These are phyloP conservation scores for Dioscorea zingiberensis DNA, from an alignment of 106 monocot genomes.

Conservation along the genomic window DNA sequence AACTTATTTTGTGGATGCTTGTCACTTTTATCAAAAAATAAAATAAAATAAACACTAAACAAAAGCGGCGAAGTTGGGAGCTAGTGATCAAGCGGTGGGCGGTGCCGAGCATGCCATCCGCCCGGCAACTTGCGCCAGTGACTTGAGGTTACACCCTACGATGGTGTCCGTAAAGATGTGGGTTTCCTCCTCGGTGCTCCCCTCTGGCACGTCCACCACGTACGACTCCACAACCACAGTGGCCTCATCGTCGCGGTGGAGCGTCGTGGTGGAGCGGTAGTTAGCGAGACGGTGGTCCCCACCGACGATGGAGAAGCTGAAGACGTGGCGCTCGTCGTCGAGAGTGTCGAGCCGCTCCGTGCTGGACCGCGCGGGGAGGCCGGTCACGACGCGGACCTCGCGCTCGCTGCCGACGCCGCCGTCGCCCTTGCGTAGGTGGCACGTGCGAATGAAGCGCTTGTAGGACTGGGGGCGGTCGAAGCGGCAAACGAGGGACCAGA, in stretches of 20 bases:
- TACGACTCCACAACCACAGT: constrained; percentile 54
- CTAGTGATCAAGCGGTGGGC: no score
- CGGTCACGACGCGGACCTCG: neutral
- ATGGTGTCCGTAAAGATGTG: constrained; percentile 46
- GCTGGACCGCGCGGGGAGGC: neutral
- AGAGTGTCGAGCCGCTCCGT: constrained; percentile 3
- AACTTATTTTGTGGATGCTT: no score
- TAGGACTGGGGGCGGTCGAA: neutral
- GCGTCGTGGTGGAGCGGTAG: constrained; percentile 31
- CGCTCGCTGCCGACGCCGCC: constrained; percentile 3
- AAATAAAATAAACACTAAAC: neutral
- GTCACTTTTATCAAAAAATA: no score
- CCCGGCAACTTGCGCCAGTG: constrained; percentile 30
- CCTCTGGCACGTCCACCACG: constrained; percentile 49
- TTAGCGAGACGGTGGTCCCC: constrained; percentile 30
- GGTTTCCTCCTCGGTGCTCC: constrained; percentile 51
- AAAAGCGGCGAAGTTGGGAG: no score
- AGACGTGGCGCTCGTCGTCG: constrained; percentile 2
- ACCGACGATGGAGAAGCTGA: constrained; percentile 21
- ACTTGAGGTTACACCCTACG: constrained; percentile 41
- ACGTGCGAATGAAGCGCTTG: neutral
- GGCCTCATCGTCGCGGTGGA: constrained; percentile 15
- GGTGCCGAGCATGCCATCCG: neutral
- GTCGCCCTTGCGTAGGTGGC: neutral
- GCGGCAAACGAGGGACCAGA: neutral